phyloP scores from a whole-genome alignment of 192 early-diverging fungal species.

The Rhizophlyctis rosea region DNA sequence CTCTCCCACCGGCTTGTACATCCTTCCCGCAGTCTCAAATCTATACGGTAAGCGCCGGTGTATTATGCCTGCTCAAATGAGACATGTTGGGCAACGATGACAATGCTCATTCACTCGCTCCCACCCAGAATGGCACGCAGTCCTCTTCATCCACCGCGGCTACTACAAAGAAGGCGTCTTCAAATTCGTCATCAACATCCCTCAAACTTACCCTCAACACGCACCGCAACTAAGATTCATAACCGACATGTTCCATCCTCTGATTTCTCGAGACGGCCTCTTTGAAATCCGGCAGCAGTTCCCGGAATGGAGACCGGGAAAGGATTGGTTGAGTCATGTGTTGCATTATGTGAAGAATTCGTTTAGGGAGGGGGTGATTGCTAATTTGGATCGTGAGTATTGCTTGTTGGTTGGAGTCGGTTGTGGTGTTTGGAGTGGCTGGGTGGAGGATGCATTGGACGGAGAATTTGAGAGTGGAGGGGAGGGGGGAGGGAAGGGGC shows the following conservation, averaged over 20 bases:
- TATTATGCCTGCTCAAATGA: not conserved
- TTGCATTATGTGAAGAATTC: conserved; percentile 84
- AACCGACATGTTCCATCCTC: conserved; percentile 80
- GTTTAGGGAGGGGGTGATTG: conserved; percentile 77
- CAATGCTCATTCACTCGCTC: conserved; percentile 20
- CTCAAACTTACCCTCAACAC: conserved; percentile 70
- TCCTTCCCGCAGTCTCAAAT: conserved; percentile 72
- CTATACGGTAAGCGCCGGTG: conserved; percentile 49
- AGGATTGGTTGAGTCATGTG: conserved; percentile 79
- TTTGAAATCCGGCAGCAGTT: conserved; percentile 77
- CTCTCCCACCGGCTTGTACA: conserved; percentile 82
- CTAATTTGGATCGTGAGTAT: conserved; percentile 48
- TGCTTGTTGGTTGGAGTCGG: too few relatives aligned
- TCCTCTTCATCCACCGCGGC: conserved; percentile 84
- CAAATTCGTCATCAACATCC: conserved; percentile 80
- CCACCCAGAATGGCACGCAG: conserved; percentile 72
- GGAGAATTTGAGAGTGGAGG: not conserved
- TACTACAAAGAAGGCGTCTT: conserved; percentile 88
- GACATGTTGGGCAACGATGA: not conserved
- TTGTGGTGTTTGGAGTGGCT: not conserved
- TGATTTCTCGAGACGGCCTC: conserved; percentile 63
- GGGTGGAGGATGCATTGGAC: not conserved
- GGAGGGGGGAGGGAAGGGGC: not conserved
- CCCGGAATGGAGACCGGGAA: conserved; percentile 75
- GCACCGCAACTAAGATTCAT: conserved; percentile 66